A percentile compares a stretch with the other conserved stretches of the same genome.
Evolutionary conservation across 257 asterid genomes (phyloP).

Genomic region (Gentiana dahurica): DNA sequence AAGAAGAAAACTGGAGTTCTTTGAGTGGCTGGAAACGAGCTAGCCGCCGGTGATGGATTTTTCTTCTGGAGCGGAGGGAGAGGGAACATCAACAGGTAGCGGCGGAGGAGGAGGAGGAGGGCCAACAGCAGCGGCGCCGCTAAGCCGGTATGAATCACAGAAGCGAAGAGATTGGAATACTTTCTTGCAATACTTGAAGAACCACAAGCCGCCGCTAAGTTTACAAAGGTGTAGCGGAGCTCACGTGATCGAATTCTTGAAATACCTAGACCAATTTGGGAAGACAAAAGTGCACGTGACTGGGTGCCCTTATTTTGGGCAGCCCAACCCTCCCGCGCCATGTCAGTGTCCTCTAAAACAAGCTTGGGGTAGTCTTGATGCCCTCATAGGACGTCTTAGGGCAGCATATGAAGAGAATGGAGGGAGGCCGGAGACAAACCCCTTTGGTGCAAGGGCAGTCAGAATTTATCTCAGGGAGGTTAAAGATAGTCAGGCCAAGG

Average conservation of each 20-base stretch:
- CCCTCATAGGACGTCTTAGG: no score
- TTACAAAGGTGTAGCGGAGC: constrained; percentile 40
- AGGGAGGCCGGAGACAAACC: constrained; percentile 34
- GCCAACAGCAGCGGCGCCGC: constrained; percentile 22
- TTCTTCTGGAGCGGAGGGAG: constrained; percentile 18
- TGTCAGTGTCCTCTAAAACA: constrained; percentile 3
- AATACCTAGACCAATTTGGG: no score
- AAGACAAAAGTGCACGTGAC: not conserved
- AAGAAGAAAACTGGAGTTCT: not conserved
- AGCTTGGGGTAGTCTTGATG: no score
- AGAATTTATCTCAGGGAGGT: constrained; percentile 39
- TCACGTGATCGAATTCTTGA: constrained; percentile 13
- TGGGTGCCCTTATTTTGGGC: constrained; percentile 38
- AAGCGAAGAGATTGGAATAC: constrained; percentile 45
- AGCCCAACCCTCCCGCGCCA: constrained; percentile 36
- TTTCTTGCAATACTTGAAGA: constrained; percentile 30
- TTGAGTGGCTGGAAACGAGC: not conserved
- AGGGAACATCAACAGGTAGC: constrained; percentile 4
- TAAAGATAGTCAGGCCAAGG: constrained; percentile 35
- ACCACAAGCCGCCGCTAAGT: constrained; percentile 37
- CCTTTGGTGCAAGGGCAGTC: constrained; percentile 36
- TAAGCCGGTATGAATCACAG: constrained; percentile 38
- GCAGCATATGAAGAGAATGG: constrained; percentile 29
- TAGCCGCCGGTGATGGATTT: constrained; percentile 17
- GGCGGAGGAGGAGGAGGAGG: not conserved